A percentile compares a stretch with the other conserved stretches of the same genome.
phyloP scores from a whole-genome alignment of 176 grass and related monocot genomes.

The Microstegium vimineum region DNA sequence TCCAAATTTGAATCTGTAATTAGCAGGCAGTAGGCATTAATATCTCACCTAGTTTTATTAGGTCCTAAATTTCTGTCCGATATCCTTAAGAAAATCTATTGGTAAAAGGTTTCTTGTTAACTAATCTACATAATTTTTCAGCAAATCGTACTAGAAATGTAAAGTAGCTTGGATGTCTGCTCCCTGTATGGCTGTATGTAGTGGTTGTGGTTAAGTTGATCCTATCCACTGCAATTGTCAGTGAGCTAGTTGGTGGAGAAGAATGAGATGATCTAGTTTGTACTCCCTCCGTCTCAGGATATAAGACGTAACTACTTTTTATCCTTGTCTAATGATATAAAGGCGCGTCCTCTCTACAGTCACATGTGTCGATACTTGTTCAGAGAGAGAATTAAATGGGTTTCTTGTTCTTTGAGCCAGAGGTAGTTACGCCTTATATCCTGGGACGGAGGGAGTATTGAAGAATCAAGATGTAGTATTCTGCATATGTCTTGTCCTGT shows the following conservation, averaged over 20 bases:
- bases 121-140: background rate
- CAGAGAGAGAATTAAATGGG: no score
- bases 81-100: background rate
- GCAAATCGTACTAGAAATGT: background rate
- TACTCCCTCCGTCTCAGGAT: no score
- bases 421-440: no score
- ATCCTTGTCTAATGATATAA: no score
- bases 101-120: background rate
- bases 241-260: background rate
- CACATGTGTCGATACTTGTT: no score
- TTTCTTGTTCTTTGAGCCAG: no score
- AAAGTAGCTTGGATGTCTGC: background rate
- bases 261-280: background rate
- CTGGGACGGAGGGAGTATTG: no score
- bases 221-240: background rate
- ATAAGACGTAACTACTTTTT: no score
- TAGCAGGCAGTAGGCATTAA: background rate
- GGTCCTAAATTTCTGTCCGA: background rate
- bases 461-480: constrained; percentile 11
- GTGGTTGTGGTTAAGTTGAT: background rate
- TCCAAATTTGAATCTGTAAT: background rate
- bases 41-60: background rate
- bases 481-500: background rate
- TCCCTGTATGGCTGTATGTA: background rate
- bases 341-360: no score